Percentiles rank a stretch among this genome's conserved stretches.
Conservation (phyloP, 1,284 basidiomycete species). For the Heterobasidion annosum region DNA sequence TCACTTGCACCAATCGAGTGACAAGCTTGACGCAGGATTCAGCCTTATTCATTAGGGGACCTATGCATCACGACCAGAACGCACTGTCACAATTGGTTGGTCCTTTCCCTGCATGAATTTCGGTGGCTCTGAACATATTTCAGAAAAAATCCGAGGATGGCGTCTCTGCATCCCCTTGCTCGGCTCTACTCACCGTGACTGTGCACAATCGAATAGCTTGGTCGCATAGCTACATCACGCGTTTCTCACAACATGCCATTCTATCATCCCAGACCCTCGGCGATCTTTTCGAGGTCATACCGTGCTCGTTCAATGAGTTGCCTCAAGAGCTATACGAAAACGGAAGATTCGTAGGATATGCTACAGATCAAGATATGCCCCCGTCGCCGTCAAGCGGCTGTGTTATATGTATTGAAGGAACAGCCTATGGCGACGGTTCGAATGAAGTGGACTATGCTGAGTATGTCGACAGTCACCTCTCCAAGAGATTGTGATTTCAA, state of each 20-base stretch:
- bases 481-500: too few species aligned
- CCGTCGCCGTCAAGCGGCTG: conserved; percentile 22
- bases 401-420: conserved; percentile 51
- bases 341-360: conserved; percentile 26
- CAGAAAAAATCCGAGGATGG: conserved; percentile 23
- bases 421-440: conserved; percentile 46
- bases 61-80: conserved; percentile 60
- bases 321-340: conserved; percentile 29
- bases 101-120: conserved; percentile 1
- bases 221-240: conserved; percentile 49
- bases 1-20: conserved; percentile 4
- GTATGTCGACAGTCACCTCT: conserved; percentile 27
- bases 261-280: conserved; percentile 63
- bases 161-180: conserved; percentile 13
- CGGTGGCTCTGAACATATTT: conserved; percentile 7
- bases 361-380: conserved; percentile 11
- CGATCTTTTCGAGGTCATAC: conserved; percentile 53
- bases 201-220: conserved; percentile 52
- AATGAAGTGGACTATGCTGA: conserved; percentile 44
- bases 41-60: conserved; percentile 50
- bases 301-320: conserved; percentile 53
- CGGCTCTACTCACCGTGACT: conserved; percentile 49
- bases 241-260: conserved; percentile 58
- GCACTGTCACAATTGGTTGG: conserved; percentile 38
- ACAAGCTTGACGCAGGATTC: conserved; percentile 42